Percentiles rank a stretch among this genome's conserved stretches.
Evolutionary conservation across 768 basidiomycete genomes (phyloP).

Genomic region (Trametes elegans): DNA sequence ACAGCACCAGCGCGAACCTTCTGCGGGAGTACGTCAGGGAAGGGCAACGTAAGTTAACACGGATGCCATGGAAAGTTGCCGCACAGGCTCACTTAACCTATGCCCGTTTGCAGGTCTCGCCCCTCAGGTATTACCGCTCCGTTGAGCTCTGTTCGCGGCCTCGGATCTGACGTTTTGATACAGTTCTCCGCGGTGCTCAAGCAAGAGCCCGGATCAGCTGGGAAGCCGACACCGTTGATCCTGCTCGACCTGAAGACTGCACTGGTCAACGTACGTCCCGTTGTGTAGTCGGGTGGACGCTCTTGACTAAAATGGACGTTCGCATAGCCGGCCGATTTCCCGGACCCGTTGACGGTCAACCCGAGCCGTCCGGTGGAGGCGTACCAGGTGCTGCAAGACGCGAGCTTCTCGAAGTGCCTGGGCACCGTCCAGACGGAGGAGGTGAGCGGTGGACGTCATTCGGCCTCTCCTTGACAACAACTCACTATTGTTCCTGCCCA

Average conservation of each 20-base stretch:
- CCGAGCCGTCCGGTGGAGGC: conserved; percentile 35
- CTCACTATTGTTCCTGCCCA: neutral
- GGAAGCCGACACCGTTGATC: conserved; percentile 42
- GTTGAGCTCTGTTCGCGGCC: no score
- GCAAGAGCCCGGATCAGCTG: conserved; percentile 32
- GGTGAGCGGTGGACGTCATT: conserved; percentile 12
- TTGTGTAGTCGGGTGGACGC: neutral
- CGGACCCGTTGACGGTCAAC: conserved; percentile 39
- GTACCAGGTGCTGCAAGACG: conserved; percentile 30
- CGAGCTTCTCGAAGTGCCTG: conserved; percentile 42
- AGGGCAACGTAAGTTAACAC: conserved; percentile 48
- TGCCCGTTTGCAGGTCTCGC: conserved; percentile 38
- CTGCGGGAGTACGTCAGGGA: conserved; percentile 51
- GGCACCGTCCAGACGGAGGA: conserved; percentile 37
- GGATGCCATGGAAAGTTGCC: no score
- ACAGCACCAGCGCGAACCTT: conserved; percentile 33
- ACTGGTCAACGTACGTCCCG: conserved; percentile 35
- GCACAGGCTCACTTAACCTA: neutral
- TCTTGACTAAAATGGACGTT: neutral
- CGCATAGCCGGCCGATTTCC: conserved; percentile 40
- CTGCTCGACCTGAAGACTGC: conserved; percentile 43
- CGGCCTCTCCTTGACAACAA: neutral
- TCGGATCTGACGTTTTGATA: neutral
- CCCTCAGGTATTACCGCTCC: conserved; percentile 13
- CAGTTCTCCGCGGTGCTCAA: conserved; percentile 36